A percentile compares a stretch with the other conserved stretches of the same genome.
phyloP scores from a whole-genome alignment of 805 yeast genomes.

The Candida awuae region DNA sequence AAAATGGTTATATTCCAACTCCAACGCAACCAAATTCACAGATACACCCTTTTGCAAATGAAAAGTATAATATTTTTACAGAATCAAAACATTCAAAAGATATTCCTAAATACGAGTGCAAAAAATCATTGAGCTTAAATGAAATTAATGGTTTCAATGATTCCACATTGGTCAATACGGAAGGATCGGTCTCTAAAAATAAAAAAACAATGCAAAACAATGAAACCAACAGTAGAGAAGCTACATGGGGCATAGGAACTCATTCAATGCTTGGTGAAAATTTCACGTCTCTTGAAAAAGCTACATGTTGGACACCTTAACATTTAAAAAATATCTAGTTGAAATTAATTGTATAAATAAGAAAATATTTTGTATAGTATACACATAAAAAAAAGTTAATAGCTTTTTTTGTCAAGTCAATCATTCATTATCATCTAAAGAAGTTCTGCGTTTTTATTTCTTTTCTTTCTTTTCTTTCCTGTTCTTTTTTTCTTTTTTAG shows the following conservation, averaged over 20 bases:
- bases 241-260: not conserved
- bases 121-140: no score
- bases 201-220: no score
- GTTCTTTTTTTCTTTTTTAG: constrained; percentile 12
- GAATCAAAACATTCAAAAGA: no score
- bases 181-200: no score
- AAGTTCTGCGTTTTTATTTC: constrained; percentile 12
- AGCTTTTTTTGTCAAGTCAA: not conserved
- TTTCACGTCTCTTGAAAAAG: not conserved
- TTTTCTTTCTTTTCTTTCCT: constrained; percentile 14
- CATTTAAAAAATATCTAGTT: no score
- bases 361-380: not conserved
- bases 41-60: not conserved
- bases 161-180: no score
- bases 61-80: not conserved
- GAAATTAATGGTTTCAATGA: no score
- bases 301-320: constrained; percentile 7
- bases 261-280: constrained; percentile 8
- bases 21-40: constrained; percentile 8
- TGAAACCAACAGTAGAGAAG: no score
- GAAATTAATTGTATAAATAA: not conserved
- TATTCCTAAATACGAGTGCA: no score
- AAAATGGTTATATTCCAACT: constrained; percentile 4
- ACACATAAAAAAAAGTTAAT: no score
- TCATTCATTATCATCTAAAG: constrained; percentile 4